Percentiles rank a stretch among this genome's conserved stretches.
Evolutionary conservation across 805 yeast species (phyloP).

Genomic region (Barnettozyma salicaria): DNA sequence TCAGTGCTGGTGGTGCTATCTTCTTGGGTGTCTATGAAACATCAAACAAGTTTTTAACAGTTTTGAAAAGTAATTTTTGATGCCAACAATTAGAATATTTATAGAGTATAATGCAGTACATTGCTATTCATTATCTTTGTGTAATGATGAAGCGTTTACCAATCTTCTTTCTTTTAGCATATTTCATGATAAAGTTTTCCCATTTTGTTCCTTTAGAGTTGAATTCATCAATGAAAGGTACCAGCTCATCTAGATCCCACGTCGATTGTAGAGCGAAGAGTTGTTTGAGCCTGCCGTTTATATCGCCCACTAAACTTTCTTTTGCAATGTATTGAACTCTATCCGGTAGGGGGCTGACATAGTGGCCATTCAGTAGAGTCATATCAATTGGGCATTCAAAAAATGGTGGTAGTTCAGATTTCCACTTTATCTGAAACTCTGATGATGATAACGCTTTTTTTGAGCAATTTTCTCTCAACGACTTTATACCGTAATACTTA

Average conservation of each 20-base stretch:
- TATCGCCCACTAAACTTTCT: constrained; percentile 41
- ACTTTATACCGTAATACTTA: constrained; percentile 57
- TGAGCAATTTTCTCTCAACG: constrained; percentile 36
- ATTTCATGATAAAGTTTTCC: constrained; percentile 57
- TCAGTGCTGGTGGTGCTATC: constrained; percentile 96
- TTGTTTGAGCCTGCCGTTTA: constrained; percentile 42
- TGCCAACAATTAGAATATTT: not conserved
- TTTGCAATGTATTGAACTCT: constrained; percentile 50
- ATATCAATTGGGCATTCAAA: constrained; percentile 56
- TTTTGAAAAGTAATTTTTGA: constrained; percentile 3
- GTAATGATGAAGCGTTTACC: constrained; percentile 38
- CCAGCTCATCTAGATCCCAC: constrained; percentile 60
- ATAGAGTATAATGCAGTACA: not conserved
- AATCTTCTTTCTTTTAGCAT: constrained; percentile 45
- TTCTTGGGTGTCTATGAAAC: constrained; percentile 91
- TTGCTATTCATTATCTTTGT: constrained; percentile 22
- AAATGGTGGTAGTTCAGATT: constrained; percentile 55
- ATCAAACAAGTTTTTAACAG: constrained; percentile 14
- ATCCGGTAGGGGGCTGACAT: constrained; percentile 39
- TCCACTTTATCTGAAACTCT: constrained; percentile 61
- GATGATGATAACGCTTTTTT: constrained; percentile 29
- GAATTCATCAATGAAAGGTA: constrained; percentile 57
- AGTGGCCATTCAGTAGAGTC: constrained; percentile 48
- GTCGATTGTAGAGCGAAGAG: constrained; percentile 48
- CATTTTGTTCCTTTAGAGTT: constrained; percentile 47